A percentile compares a stretch with the other conserved stretches of the same genome.
These are phyloP conservation scores for Aspergillus latus DNA, from an alignment of 2,329 filamentous ascomycete genomes.

Conservation along the genomic window DNA sequence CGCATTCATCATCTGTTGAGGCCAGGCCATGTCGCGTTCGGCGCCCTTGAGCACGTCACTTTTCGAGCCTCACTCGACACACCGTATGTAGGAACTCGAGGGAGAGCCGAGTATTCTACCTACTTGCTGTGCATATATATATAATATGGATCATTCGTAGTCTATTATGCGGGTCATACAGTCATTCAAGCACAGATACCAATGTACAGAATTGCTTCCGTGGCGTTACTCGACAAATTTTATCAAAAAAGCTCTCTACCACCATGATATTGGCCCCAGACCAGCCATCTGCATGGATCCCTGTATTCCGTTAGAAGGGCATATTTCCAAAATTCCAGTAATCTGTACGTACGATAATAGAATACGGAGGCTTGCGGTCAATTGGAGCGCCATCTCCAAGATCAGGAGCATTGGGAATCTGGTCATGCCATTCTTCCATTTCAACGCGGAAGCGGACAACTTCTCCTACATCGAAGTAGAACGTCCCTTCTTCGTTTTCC, in stretches of 20 bases:
- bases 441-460: constrained; percentile 83
- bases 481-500: constrained; percentile 68
- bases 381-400: constrained; percentile 58
- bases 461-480: constrained; percentile 90
- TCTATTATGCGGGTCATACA: constrained; percentile 4
- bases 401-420: constrained; percentile 70
- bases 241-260: constrained; percentile 29
- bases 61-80: not conserved
- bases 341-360: constrained; percentile 40
- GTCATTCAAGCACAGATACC: constrained; percentile 1
- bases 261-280: constrained; percentile 48
- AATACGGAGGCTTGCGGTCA: constrained; percentile 59
- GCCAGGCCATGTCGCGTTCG: not conserved
- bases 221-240: not conserved
- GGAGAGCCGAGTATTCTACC: not conserved
- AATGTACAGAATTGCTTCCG: not conserved
- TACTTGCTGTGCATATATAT: too few relatives aligned
- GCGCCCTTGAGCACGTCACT: not conserved
- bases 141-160: constrained; percentile 6
- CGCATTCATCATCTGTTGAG: not conserved
- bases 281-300: constrained; percentile 50
- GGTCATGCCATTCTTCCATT: constrained; percentile 87
- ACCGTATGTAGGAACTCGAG: too few relatives aligned
- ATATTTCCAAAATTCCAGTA: not conserved
- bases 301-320: constrained; percentile 27